Percentiles rank a stretch among this genome's conserved stretches.
Conservation (phyloP, 2,329 filamentous ascomycete genomes). For the Alternaria hordeiaustralica region DNA sequence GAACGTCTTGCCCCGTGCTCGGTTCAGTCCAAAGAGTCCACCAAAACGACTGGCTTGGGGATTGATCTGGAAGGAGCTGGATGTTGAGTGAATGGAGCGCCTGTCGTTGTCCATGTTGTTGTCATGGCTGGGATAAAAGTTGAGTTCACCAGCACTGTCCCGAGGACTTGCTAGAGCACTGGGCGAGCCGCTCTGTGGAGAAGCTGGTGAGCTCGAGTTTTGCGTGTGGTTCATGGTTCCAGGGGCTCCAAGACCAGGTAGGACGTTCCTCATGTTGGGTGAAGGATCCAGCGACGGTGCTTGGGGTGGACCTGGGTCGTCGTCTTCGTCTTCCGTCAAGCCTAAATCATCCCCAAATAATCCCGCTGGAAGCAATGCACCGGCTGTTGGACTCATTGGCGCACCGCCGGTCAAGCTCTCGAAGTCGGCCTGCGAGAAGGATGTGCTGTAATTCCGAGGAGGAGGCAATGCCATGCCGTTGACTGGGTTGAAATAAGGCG, state of each 20-base stretch:
- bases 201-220: conserved; percentile 53
- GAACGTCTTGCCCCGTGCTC: conserved; percentile 66
- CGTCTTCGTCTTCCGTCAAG: conserved; percentile 43
- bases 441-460: conserved; percentile 29
- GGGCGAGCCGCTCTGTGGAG: conserved; percentile 51
- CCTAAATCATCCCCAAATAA: conserved; percentile 70
- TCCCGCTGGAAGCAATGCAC: conserved; percentile 74
- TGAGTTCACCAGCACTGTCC: conserved; percentile 54
- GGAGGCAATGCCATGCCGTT: conserved; percentile 66
- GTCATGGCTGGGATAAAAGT: conserved; percentile 49
- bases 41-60: conserved; percentile 62
- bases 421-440: conserved; percentile 67
- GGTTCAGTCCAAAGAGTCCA: conserved; percentile 65
- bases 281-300: conserved; percentile 35
- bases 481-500: conserved; percentile 62
- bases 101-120: conserved; percentile 53
- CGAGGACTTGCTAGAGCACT: conserved; percentile 57
- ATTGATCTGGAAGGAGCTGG: conserved; percentile 57
- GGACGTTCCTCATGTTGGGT: conserved; percentile 39
- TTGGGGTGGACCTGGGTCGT: conserved; percentile 36
- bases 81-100: conserved; percentile 55
- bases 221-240: conserved; percentile 43
- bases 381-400: conserved; percentile 78
- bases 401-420: conserved; percentile 68
- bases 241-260: conserved; percentile 52